A percentile compares a stretch with the other conserved stretches of the same genome.
phyloP scores from a whole-genome alignment of 805 yeast genomes.

The Grigorovia yakushimaensis region DNA sequence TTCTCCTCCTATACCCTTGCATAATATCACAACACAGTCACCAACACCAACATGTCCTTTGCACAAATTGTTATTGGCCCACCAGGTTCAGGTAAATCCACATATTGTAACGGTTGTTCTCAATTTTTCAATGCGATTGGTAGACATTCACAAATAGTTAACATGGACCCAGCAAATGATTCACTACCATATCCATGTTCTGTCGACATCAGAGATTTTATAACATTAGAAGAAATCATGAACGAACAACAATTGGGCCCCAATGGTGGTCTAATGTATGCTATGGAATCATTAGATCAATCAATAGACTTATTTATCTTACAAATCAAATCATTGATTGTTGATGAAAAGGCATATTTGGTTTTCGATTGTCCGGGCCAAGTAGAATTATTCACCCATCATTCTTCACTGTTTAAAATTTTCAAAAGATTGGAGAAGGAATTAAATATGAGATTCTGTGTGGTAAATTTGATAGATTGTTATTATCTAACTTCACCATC shows the following conservation, averaged over 20 bases:
- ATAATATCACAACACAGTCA: no score
- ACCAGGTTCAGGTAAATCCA: conserved; percentile 95
- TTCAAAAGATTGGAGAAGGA: conserved; percentile 55
- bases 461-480: conserved; percentile 79
- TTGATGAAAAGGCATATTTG: conserved; percentile 51
- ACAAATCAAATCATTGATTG: conserved; percentile 46
- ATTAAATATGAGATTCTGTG: conserved; percentile 65
- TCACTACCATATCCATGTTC: conserved; percentile 58
- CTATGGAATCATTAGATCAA: conserved; percentile 57
- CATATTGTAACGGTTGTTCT: conserved; percentile 85
- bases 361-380: conserved; percentile 94
- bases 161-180: conserved; percentile 90
- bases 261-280: conserved; percentile 82
- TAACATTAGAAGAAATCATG: conserved; percentile 73
- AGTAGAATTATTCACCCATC: conserved; percentile 89
- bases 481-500: conserved; percentile 77
- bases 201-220: conserved; percentile 67
- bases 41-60: conserved; percentile 43
- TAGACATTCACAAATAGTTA: conserved; percentile 71
- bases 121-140: conserved; percentile 95
- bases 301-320: conserved; percentile 49
- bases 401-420: conserved; percentile 58
- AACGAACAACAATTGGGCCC: conserved; percentile 65
- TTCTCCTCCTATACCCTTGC: no score
- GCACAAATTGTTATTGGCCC: conserved; percentile 96